phyloP scores from a whole-genome alignment of 1,284 basidiomycete genomes.

The Heterobasidion occidentale region DNA sequence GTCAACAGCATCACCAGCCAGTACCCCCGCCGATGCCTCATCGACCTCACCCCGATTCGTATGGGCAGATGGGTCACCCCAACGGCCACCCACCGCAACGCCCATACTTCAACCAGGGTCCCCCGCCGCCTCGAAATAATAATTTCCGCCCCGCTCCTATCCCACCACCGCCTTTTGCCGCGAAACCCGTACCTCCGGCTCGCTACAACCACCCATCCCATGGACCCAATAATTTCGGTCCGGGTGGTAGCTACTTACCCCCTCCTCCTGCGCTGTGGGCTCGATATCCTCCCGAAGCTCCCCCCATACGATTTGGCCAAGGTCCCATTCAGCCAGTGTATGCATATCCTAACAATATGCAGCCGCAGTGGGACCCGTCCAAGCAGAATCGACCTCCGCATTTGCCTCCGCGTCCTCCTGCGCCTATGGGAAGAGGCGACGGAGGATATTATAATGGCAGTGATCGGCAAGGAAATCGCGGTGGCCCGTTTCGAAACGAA shows the following conservation, averaged over 20 bases:
- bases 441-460: slow-evolving; percentile 10
- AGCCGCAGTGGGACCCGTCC: slow-evolving; percentile 13
- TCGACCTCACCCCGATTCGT: slow-evolving; percentile 6
- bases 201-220: neutral
- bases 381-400: slow-evolving; percentile 13
- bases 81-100: slow-evolving; percentile 4
- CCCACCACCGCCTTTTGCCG: slow-evolving; percentile 8
- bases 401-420: slow-evolving; percentile 19
- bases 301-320: slow-evolving; percentile 7
- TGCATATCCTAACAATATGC: neutral
- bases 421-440: slow-evolving; percentile 13
- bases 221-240: neutral
- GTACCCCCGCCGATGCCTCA: neutral
- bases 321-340: neutral
- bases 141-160: slow-evolving; percentile 3
- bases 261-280: slow-evolving; percentile 1
- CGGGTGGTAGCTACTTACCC: neutral
- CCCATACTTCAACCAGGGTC: slow-evolving; percentile 3
- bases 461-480: neutral
- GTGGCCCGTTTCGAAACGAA: neutral
- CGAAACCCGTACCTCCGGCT: neutral
- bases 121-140: slow-evolving; percentile 1
- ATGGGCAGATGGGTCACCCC: slow-evolving; percentile 5
- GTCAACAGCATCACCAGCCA: slow-evolving; percentile 22
- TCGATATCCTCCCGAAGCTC: slow-evolving; percentile 8